Percentiles rank a stretch among this genome's conserved stretches.
phyloP scores from a whole-genome alignment of 2,329 filamentous ascomycete species.

The Didymella pinodella region DNA sequence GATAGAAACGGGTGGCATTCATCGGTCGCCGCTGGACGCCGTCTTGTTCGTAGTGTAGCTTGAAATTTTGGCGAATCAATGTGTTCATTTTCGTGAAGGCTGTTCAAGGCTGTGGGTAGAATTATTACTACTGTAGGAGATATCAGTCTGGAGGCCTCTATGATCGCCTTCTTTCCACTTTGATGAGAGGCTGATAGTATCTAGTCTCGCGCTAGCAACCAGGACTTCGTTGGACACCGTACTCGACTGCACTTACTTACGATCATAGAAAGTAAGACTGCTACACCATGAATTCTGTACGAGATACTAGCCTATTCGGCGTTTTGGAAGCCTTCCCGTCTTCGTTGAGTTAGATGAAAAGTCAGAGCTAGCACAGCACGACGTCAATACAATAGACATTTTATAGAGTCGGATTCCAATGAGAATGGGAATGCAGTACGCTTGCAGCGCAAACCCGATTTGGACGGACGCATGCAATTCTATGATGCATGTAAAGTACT shows the following conservation, averaged over 20 bases:
- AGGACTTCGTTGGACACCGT: background rate
- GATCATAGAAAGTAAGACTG: background rate
- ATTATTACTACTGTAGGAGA: no score
- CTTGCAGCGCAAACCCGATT: background rate
- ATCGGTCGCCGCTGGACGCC: background rate
- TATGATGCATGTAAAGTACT: background rate
- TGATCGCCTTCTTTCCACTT: no score
- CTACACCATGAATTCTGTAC: background rate
- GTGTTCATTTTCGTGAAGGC: no score
- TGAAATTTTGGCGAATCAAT: no score
- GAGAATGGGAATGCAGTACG: background rate
- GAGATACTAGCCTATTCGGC: background rate
- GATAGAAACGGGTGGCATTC: background rate
- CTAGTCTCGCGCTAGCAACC: background rate
- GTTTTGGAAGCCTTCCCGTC: background rate
- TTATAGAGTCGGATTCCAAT: background rate
- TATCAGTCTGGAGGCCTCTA: no score
- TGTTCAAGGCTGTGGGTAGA: no score
- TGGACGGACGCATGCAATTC: background rate
- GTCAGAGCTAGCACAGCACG: background rate
- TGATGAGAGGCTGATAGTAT: no score
- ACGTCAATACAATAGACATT: background rate
- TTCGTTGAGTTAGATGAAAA: background rate
- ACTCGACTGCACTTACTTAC: background rate
- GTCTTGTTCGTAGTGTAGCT: no score